Base-by-base conservation (phyloP, 2,329 filamentous ascomycete genomes). In the Fusarium virguliforme region DNA sequence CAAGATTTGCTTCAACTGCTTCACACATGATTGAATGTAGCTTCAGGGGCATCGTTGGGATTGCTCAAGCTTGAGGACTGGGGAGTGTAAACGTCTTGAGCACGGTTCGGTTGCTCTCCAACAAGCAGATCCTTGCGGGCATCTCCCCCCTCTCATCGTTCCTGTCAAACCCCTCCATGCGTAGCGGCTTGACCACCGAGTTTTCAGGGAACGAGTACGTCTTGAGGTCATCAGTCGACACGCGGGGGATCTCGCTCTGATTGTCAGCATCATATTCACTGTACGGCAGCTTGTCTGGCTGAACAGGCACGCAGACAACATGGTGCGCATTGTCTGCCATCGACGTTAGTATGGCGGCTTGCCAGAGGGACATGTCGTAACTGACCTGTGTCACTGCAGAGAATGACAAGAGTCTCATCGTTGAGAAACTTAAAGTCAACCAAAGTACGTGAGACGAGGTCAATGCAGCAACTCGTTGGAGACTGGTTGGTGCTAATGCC, bases 401-500 rank as follows among this genome's bases (percentile, higher is more conserved):
- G 84, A 2, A 93, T 72, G 59, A 94, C 83, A 2, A 94, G 77
- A 0, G 82, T 84, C 12, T 85, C 79, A 61, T 92, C 88, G 73
- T 91, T 85, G 46, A 93, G 85, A 74, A 94, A 94, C 75, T 91
- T 90, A 13, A 92, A 79, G 76, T 94, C 91, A 22, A 89, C 78
- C 15, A 91, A 80, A n/a, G 78, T 81, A 10, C 81, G 81, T 6
- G 80, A 75, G 1, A 79, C 81, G 2, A 89, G 78, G 34, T 79
- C 79, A 8, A 89, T 68, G 26, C 78, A 76, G 37, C 83, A 82
- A 4, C 80, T 79, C n/a, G 78, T 77, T 2, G 82, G 82, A 1
- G 79, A 73, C 4, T 81, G 74, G 37, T 79, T 78, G 60, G 83
- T 83, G 72, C 88, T 92, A 63, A 91, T 88, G 40, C 89, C 88